Evolutionary conservation across 768 basidiomycete genomes (phyloP), one percentile per base, ranked within the genome.

Genomic region (Amanita subjunquillea): DNA sequence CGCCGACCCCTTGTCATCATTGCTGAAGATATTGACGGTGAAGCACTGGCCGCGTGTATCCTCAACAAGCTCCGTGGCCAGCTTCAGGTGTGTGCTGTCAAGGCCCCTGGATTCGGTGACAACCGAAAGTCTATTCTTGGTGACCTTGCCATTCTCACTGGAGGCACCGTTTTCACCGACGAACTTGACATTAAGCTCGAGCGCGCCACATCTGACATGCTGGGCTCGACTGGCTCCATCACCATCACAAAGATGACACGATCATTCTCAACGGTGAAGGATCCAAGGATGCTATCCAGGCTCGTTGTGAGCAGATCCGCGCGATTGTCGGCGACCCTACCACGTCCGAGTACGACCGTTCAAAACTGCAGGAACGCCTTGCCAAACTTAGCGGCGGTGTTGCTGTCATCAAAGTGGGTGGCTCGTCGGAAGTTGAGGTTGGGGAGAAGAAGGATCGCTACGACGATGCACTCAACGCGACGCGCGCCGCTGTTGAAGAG

Each of bases 391-490:
- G 80, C 41, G 95, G 95, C 42, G 94, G 95, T 69, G 95, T 98
- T 44, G 95, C 95, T 13, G 94, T 98, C 70, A 97, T 97, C 79
- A 93, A 91, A 71, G 95, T 97, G 56, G 95, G 95, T 52, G 95
- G 95, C 15, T 73, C 85, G 22, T 82, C 79, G 49, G 95, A 98
- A 69, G 95, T 97, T 48, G 95, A 97, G 71, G 95, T 98, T 55
- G 79, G 94, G 6, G 95, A 98, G 80, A 98, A 97, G 90, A 96
- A 98, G 82, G 95, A 98, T 67, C 79, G 94, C 36, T 97, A 96
- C 63, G 94, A 97, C 59, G 92, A 95, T 64, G 94, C 94, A 1
- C 77, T 97, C 44, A 96, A 96, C 67, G 93, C 94, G n/a, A 98
- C 95, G 3, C 87, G 95, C 38, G 95, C 95, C 23, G 93, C 95